These are phyloP conservation scores for Aspergillus pseudonomiae DNA, from an alignment of 2,329 filamentous ascomycete species.

Conservation along the genomic window DNA sequence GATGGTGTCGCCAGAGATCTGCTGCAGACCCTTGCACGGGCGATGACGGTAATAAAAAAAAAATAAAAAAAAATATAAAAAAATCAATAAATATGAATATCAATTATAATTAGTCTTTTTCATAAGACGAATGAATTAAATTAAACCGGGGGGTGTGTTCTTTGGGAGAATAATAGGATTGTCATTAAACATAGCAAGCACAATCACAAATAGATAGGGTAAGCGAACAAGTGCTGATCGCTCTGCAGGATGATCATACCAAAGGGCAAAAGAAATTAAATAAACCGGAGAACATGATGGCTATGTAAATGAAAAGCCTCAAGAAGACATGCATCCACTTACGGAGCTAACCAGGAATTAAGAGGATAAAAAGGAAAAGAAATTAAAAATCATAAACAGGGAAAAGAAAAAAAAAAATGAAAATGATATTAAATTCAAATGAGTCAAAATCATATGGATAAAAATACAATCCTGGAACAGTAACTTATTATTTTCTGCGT, in stretches of 20 bases:
- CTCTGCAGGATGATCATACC: conserved; percentile 13
- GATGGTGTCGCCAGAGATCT: conserved; percentile 6
- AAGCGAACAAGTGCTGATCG: conserved; percentile 13
- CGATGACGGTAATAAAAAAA: neutral
- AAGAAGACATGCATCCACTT: neutral
- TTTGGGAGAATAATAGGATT: conserved; percentile 2
- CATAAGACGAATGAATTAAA: neutral
- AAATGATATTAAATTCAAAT: conserved; percentile 3
- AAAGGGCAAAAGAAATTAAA: neutral
- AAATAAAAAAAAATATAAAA: no score
- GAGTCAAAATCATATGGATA: neutral
- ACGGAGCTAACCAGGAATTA: neutral
- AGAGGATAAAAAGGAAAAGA: neutral
- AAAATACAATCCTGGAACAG: neutral
- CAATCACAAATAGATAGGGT: conserved; percentile 1
- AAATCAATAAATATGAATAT: conserved; percentile 3
- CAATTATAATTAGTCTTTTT: neutral
- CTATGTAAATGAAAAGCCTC: conserved; percentile 8
- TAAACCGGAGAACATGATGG: conserved; percentile 2
- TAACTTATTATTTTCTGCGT: neutral
- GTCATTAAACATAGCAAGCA: conserved; percentile 8
- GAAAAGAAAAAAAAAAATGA: neutral
- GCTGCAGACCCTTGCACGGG: conserved; percentile 8
- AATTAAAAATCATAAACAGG: neutral
- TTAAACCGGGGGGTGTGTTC: neutral